Percentiles rank a stretch among this genome's conserved stretches.
Conservation (phyloP, 1,284 basidiomycete species). For the Phenoliferia sp. region DNA sequence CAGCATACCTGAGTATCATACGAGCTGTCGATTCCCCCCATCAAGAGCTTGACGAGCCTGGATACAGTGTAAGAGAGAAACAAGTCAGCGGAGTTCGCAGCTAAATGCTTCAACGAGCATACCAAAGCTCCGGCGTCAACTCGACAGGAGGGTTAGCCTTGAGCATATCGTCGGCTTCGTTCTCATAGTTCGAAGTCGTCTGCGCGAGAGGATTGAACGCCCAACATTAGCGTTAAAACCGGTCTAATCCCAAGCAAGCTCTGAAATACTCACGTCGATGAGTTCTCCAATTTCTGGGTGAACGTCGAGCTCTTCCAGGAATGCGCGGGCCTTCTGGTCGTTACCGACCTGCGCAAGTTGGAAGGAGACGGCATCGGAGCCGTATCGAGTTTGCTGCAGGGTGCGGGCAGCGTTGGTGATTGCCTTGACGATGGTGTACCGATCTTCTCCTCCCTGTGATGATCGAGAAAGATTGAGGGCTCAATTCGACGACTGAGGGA, state of each 20-base stretch:
- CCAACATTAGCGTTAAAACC: not conserved
- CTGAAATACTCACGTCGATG: constrained; percentile 42
- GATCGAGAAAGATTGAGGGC: not conserved
- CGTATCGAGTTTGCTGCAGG: constrained; percentile 43
- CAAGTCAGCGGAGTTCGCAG: not conserved
- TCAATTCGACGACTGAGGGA: not conserved
- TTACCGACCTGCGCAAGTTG: constrained; percentile 42
- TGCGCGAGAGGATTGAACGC: not conserved
- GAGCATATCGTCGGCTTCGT: constrained; percentile 41
- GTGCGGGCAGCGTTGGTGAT: constrained; percentile 43
- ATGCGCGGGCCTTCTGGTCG: constrained; percentile 37
- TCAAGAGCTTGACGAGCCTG: constrained; percentile 13
- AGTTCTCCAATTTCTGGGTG: constrained; percentile 45
- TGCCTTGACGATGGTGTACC: constrained; percentile 44
- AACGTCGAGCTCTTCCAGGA: constrained; percentile 47
- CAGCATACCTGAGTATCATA: constrained; percentile 8
- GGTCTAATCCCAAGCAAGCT: not conserved
- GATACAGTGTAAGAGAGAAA: not conserved
- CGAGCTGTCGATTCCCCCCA: constrained; percentile 7
- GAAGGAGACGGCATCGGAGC: constrained; percentile 44
- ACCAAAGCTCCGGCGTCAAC: constrained; percentile 10
- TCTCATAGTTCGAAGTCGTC: constrained; percentile 33
- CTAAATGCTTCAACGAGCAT: too few species aligned
- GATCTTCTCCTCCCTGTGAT: constrained; percentile 42
- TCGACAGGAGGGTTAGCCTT: constrained; percentile 5